A percentile compares a stretch with the other conserved stretches of the same genome.
These are phyloP conservation scores for Physaria fendleri DNA, from an alignment of 345 rosid species.

Conservation along the genomic window DNA sequence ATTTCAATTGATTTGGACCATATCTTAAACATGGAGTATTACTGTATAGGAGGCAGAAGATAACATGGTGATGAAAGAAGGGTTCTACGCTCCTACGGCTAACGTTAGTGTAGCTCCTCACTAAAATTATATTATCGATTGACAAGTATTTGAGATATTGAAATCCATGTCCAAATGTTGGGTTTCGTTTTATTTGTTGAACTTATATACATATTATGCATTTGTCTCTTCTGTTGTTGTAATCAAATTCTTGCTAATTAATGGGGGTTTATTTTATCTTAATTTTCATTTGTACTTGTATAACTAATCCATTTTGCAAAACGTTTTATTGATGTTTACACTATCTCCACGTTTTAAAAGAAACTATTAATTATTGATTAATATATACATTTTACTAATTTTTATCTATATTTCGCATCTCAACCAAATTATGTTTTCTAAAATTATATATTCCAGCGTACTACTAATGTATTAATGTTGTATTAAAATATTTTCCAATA, in stretches of 20 bases:
- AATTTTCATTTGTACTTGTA: background rate
- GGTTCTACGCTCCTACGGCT: constrained; percentile 60
- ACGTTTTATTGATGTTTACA: background rate
- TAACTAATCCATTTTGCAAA: background rate
- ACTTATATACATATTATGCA: constrained; percentile 18
- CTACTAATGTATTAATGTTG: no score
- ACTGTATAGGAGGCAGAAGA: constrained; percentile 76
- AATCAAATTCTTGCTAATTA: constrained; percentile 28
- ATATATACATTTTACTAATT: no score
- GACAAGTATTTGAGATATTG: constrained; percentile 9
- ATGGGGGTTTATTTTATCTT: constrained; percentile 17
- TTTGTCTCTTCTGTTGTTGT: constrained; percentile 19
- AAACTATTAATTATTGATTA: no score
- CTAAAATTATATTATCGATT: constrained; percentile 24
- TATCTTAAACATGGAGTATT: background rate
- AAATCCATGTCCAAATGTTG: constrained; percentile 9
- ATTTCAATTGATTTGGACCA: background rate
- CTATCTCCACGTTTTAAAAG: background rate
- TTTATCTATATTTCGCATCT: no score
- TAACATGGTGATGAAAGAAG: constrained; percentile 66
- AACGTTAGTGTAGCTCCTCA: constrained; percentile 71
- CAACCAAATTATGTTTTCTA: no score
- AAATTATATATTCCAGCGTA: no score
- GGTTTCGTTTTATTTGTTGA: constrained; percentile 25
- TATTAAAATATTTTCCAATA: no score